These are phyloP conservation scores for Allomyces macrogynus DNA, from an alignment of 192 early-diverging fungal genomes.

Conservation along the genomic window DNA sequence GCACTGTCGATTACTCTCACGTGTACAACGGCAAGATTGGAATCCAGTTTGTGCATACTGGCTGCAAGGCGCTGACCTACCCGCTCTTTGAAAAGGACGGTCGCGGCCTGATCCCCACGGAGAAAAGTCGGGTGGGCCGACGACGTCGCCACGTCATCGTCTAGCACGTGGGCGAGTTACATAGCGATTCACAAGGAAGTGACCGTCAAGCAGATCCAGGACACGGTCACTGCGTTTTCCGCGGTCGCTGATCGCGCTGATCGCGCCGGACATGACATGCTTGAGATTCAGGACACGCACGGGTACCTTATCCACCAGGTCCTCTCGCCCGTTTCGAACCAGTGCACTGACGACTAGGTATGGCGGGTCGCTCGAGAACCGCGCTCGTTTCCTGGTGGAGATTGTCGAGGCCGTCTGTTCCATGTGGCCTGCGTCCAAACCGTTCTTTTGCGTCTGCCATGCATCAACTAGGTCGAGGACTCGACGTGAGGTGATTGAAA, in stretches of 20 bases:
- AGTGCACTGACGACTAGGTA: slow-evolving; percentile 75
- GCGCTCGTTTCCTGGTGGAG: slow-evolving; percentile 54
- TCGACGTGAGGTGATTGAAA: slow-evolving; percentile 47
- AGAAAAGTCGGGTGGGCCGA: slow-evolving; percentile 50
- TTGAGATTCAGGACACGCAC: slow-evolving; percentile 81
- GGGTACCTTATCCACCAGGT: slow-evolving; percentile 74
- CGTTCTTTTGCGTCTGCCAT: slow-evolving; percentile 65
- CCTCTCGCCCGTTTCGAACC: slow-evolving; percentile 56
- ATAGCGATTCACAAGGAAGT: slow-evolving; percentile 31
- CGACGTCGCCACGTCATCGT: slow-evolving; percentile 44
- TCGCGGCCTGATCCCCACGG: slow-evolving; percentile 8
- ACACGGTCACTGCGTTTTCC: slow-evolving; percentile 37
- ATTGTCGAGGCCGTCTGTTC: slow-evolving; percentile 33
- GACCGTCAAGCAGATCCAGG: slow-evolving; percentile 42
- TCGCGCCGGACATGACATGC: slow-evolving; percentile 65
- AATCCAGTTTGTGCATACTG: slow-evolving; percentile 70
- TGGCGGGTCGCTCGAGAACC: slow-evolving; percentile 79
- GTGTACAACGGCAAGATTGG: slow-evolving; percentile 29
- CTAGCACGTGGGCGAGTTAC: slow-evolving; percentile 21
- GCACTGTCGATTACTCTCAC: slow-evolving; percentile 43
- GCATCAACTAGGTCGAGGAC: slow-evolving; percentile 52
- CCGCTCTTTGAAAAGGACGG: slow-evolving; percentile 6
- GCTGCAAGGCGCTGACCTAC: slow-evolving; percentile 44
- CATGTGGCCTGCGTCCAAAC: slow-evolving; percentile 58
- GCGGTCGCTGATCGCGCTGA: slow-evolving; percentile 45